Percentiles rank a stretch among this genome's conserved stretches.
Conservation (phyloP, 2,329 filamentous ascomycete species). For the Spiromastix sp. region DNA sequence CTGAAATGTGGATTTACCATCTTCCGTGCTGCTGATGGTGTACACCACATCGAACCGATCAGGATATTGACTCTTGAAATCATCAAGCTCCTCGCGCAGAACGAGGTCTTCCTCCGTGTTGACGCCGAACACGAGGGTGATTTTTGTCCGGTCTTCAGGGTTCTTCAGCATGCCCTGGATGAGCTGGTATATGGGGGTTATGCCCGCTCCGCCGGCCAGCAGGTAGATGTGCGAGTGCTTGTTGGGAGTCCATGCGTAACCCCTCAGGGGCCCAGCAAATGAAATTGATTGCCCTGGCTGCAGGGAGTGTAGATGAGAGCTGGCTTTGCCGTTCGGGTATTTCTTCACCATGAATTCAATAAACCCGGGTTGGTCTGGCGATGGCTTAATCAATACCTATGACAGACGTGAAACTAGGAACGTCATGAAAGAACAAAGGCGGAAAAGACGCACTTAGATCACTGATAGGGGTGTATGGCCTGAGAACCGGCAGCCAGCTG, state of each 20-base stretch:
- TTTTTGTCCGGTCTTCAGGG: conserved; percentile 49
- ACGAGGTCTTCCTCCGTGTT: conserved; percentile 55
- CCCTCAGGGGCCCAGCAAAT: conserved; percentile 46
- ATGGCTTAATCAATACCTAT: conserved; percentile 6
- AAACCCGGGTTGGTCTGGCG: conserved; percentile 44
- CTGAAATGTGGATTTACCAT: conserved; percentile 32
- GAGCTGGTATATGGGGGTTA: conserved; percentile 60
- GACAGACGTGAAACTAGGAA: too few species aligned
- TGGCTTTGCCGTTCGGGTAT: conserved; percentile 56
- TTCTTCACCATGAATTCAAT: conserved; percentile 58
- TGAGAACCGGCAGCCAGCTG: conserved; percentile 46
- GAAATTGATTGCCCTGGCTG: conserved; percentile 50
- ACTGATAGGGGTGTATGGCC: conserved; percentile 58
- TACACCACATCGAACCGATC: conserved; percentile 49
- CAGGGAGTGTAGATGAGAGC: conserved; percentile 56
- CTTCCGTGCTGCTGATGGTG: conserved; percentile 38
- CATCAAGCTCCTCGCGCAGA: conserved; percentile 45
- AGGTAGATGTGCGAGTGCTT: conserved; percentile 46
- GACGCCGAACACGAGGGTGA: conserved; percentile 57
- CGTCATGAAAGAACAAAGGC: not conserved
- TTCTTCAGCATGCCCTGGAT: conserved; percentile 52
- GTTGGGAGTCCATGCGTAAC: conserved; percentile 44
- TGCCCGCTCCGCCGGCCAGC: conserved; percentile 61
- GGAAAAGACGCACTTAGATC: conserved; percentile 31
- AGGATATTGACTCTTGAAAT: conserved; percentile 40